Evolutionary conservation across 345 rosid species (phyloP).

Genomic region (Clausena lansium): DNA sequence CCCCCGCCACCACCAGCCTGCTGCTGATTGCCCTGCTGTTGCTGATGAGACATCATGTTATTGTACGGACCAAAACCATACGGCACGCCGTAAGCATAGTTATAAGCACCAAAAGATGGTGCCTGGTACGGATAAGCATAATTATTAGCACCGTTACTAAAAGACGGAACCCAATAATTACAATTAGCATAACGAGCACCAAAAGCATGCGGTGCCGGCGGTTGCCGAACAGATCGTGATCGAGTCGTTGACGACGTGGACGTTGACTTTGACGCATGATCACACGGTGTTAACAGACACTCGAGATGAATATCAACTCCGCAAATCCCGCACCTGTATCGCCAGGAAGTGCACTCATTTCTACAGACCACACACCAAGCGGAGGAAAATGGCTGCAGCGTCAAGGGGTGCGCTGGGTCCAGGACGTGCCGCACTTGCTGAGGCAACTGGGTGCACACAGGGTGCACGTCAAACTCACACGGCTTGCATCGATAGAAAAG

Average conservation of each 20-base stretch:
- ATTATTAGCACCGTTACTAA: not conserved
- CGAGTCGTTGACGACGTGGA: constrained; percentile 13
- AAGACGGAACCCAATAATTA: not conserved
- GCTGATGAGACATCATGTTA: not conserved
- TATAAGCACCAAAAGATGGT: not conserved
- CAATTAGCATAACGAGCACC: not conserved
- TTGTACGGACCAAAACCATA: not conserved
- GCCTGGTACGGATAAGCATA: not conserved
- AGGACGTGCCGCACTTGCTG: constrained; percentile 25
- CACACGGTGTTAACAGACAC: constrained; percentile 26
- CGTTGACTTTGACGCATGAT: not conserved
- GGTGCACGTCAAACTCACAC: constrained; percentile 42
- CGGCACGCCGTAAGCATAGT: not conserved
- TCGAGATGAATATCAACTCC: constrained; percentile 36
- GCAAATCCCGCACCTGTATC: constrained; percentile 39
- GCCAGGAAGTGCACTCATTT: constrained; percentile 30
- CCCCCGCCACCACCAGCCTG: not conserved
- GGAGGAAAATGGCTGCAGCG: constrained; percentile 16
- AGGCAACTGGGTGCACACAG: constrained; percentile 35
- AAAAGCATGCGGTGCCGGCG: not conserved
- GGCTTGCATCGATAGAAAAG: constrained; percentile 37
- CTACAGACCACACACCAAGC: constrained; percentile 33
- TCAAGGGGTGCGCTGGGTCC: constrained; percentile 33
- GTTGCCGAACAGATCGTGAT: constrained; percentile 6
- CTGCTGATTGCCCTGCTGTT: not conserved